Conservation (phyloP, 1,284 basidiomycete species). For the Filobasidium uniguttulatum region DNA sequence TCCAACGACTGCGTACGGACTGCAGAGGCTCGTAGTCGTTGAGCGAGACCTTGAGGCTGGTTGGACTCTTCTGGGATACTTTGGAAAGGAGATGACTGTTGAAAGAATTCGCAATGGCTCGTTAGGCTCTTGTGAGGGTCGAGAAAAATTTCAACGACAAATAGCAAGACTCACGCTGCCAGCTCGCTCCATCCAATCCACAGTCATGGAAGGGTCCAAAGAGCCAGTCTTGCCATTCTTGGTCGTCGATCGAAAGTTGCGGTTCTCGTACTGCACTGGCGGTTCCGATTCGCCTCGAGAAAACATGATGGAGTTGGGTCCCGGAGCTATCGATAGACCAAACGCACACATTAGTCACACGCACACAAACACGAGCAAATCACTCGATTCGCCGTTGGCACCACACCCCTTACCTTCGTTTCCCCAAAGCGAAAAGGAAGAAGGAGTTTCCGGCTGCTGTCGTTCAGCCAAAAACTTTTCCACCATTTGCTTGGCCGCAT, state of each 20-base stretch:
- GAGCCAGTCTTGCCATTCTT: slow-evolving; percentile 3
- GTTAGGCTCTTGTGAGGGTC: too few relatives aligned
- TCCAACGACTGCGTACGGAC: neutral
- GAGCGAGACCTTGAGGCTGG: neutral
- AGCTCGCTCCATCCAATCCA: slow-evolving; percentile 1
- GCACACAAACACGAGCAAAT: neutral
- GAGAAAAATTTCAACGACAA: too few relatives aligned
- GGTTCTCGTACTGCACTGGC: neutral
- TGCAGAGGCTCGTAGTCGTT: neutral
- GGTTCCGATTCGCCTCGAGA: neutral
- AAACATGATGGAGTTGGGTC: slow-evolving; percentile 1
- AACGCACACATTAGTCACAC: neutral
- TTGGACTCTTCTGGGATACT: neutral
- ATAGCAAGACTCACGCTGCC: neutral
- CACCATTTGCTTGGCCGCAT: neutral
- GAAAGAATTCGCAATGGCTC: neutral
- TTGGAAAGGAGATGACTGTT: slow-evolving; percentile 1
- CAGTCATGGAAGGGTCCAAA: neutral
- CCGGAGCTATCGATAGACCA: neutral
- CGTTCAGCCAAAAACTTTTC: neutral
- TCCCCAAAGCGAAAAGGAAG: slow-evolving; percentile 1
- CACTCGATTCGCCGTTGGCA: neutral
- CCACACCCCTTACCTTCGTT: neutral
- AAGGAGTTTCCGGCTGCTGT: neutral
- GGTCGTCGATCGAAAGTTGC: neutral